These are phyloP conservation scores for Penicillium silybi DNA, from an alignment of 495 filamentous ascomycete genomes.

Conservation along the genomic window DNA sequence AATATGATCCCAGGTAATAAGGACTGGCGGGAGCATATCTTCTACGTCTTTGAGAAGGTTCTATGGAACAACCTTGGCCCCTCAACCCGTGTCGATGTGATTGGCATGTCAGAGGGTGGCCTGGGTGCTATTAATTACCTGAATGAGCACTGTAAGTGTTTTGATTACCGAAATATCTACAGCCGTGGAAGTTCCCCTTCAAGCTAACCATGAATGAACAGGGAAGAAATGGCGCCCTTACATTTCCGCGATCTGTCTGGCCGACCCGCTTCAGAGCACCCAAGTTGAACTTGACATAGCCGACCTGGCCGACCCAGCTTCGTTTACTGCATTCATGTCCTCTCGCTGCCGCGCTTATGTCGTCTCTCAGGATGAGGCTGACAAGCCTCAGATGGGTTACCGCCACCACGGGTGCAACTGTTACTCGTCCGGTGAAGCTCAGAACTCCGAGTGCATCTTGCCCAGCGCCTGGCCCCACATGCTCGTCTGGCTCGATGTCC, in stretches of 20 bases:
- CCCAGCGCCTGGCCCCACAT: slow-evolving; percentile 33
- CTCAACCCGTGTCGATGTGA: slow-evolving; percentile 56
- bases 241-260: slow-evolving; percentile 33
- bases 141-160: slow-evolving; percentile 48
- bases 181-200: neutral
- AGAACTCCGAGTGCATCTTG: slow-evolving; percentile 41
- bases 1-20: slow-evolving; percentile 58
- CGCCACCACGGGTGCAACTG: slow-evolving; percentile 42
- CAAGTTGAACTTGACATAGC: slow-evolving; percentile 16
- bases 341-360: slow-evolving; percentile 60
- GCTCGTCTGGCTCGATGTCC: slow-evolving; percentile 39
- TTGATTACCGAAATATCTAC: neutral
- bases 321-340: slow-evolving; percentile 34
- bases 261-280: slow-evolving; percentile 28
- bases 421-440: slow-evolving; percentile 42
- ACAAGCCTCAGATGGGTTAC: slow-evolving; percentile 43
- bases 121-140: slow-evolving; percentile 52
- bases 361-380: slow-evolving; percentile 45
- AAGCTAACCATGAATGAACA: slow-evolving; percentile 2
- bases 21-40: slow-evolving; percentile 51
- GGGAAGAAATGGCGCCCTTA: slow-evolving; percentile 32
- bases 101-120: slow-evolving; percentile 59
- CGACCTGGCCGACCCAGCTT: slow-evolving; percentile 5
- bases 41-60: slow-evolving; percentile 60
- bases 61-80: slow-evolving; percentile 38